Conservation (phyloP, 1,139 yeast species). For the Debaryomycetaceae sp. region DNA sequence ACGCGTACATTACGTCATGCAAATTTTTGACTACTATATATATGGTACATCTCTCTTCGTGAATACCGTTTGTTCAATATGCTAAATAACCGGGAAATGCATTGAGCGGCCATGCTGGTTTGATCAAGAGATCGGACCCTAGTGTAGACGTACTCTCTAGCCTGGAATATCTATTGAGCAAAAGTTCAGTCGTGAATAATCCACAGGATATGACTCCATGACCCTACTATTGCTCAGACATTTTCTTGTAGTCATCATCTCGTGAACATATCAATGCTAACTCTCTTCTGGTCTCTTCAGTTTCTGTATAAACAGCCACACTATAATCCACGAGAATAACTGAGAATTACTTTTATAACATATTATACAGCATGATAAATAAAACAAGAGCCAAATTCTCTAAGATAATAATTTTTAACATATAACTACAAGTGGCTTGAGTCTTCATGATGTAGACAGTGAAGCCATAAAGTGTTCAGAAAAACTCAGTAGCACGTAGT, state of each 20-base stretch:
- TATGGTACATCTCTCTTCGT: neutral
- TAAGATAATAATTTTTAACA: neutral
- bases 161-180: slow-evolving; percentile 28
- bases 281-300: neutral
- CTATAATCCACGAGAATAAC: neutral
- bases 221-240: slow-evolving; percentile 32
- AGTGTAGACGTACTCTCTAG: slow-evolving; percentile 38
- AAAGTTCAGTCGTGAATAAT: slow-evolving; percentile 27
- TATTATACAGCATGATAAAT: slow-evolving; percentile 4
- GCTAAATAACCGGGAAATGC: slow-evolving; percentile 26
- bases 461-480: neutral
- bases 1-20: neutral
- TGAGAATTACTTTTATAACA: slow-evolving; percentile 1
- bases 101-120: slow-evolving; percentile 31
- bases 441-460: no score
- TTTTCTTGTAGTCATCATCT: neutral
- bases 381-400: slow-evolving; percentile 1
- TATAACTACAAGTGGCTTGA: neutral
- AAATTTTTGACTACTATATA: neutral
- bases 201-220: slow-evolving; percentile 15
- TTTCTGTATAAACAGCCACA: neutral
- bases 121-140: slow-evolving; percentile 12
- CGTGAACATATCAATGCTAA: neutral
- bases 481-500: neutral
- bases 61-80: slow-evolving; percentile 9